phyloP scores from a whole-genome alignment of 176 grass and related monocot genomes.

The Avena insularis region DNA sequence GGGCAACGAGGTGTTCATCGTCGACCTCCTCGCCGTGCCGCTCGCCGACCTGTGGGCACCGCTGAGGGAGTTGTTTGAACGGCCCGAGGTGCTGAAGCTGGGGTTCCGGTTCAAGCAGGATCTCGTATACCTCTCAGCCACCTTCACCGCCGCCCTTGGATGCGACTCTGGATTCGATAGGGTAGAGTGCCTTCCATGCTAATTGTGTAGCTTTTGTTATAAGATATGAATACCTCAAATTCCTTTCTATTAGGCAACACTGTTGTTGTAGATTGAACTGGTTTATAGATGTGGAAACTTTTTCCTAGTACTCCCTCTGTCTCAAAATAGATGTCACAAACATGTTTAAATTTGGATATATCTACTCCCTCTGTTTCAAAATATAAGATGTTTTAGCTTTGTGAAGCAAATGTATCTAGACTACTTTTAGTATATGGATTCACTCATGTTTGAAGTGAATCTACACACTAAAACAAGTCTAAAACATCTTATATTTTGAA shows the following conservation, averaged over 20 bases:
- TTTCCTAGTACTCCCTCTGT: too few species aligned
- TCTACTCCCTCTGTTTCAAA: too few species aligned
- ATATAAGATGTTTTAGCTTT: too few species aligned
- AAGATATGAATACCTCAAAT: neutral
- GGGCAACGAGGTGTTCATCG: constrained; percentile 65
- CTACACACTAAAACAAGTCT: too few species aligned
- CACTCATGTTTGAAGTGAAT: too few species aligned
- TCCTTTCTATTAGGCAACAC: neutral
- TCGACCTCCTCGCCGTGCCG: constrained; percentile 78
- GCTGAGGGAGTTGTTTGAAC: constrained; percentile 76
- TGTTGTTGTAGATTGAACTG: neutral
- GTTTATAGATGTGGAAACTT: neutral
- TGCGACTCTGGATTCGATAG: constrained; percentile 58
- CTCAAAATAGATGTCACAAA: too few species aligned
- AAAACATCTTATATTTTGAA: too few species aligned
- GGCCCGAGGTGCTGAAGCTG: constrained; percentile 62
- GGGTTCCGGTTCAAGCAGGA: constrained; percentile 98
- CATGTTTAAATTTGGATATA: too few species aligned
- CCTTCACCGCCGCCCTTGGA: constrained; percentile 71
- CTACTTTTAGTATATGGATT: too few species aligned
- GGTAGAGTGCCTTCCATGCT: constrained; percentile 43
- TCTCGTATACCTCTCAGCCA: constrained; percentile 79
- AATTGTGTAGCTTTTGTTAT: neutral
- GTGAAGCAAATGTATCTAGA: too few species aligned
- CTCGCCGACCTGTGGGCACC: constrained; percentile 64